Percentiles rank a stretch among this genome's conserved stretches.
phyloP scores from a whole-genome alignment of 805 yeast species.

The Wickerhamiella kurtzmanii region DNA sequence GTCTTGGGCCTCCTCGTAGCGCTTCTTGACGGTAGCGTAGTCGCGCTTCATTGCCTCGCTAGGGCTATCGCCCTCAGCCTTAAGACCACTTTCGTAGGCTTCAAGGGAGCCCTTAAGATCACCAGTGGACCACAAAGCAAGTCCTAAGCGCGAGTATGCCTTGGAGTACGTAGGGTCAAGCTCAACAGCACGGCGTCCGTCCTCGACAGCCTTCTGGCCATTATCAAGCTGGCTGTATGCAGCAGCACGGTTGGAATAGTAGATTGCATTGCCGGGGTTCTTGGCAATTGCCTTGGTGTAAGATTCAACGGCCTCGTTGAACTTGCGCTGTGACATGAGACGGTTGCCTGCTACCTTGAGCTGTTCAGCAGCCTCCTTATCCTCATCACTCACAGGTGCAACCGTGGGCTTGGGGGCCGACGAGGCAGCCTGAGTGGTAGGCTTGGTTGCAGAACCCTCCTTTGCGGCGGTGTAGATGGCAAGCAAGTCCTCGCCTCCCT shows the following conservation, averaged over 20 bases:
- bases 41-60: constrained; percentile 88
- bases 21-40: constrained; percentile 81
- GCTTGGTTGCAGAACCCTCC: neutral
- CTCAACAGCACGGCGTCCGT: constrained; percentile 70
- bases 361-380: constrained; percentile 65
- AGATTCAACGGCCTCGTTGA: constrained; percentile 52
- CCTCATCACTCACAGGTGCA: constrained; percentile 26
- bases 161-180: constrained; percentile 72
- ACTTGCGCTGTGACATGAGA: constrained; percentile 69
- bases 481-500: constrained; percentile 15
- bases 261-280: constrained; percentile 64
- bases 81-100: constrained; percentile 80
- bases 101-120: constrained; percentile 79
- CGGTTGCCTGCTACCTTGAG: constrained; percentile 80
- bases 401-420: constrained; percentile 19
- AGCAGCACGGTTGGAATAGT: constrained; percentile 90
- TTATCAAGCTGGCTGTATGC: constrained; percentile 72
- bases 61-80: constrained; percentile 71
- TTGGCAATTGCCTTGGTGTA: constrained; percentile 70
- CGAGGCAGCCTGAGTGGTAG: constrained; percentile 19
- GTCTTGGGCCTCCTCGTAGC: constrained; percentile 56
- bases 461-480: constrained; percentile 11
- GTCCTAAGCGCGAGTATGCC: constrained; percentile 89
- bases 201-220: constrained; percentile 65
- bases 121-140: constrained; percentile 90